These are phyloP conservation scores for Lablab purpureus DNA, from an alignment of 306 rosid species.

Conservation along the genomic window DNA sequence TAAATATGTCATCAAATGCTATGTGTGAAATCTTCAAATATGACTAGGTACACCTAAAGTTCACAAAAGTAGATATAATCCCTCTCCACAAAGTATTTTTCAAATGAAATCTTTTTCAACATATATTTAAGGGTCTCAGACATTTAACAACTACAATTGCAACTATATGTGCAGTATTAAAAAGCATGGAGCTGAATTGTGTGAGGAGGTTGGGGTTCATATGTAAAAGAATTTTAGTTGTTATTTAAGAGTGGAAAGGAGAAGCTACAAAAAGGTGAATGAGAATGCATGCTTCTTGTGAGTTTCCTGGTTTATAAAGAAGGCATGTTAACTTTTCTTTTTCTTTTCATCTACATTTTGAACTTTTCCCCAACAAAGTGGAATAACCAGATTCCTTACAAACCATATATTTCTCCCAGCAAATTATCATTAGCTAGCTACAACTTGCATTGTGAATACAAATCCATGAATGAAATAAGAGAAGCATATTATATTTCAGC, in stretches of 20 bases:
- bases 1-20: too few species aligned
- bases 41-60: too few species aligned
- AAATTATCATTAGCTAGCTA: slow-evolving; percentile 7
- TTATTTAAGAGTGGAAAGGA: background rate
- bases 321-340: slow-evolving; percentile 42
- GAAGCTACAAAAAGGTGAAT: slow-evolving; percentile 39
- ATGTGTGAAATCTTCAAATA: too few species aligned
- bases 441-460: background rate
- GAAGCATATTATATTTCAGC: slow-evolving; percentile 26
- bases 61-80: background rate
- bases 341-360: slow-evolving; percentile 36
- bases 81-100: background rate
- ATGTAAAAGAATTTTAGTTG: slow-evolving; percentile 16
- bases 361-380: slow-evolving; percentile 35
- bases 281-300: slow-evolving; percentile 47
- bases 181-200: slow-evolving; percentile 12
- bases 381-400: slow-evolving; percentile 36
- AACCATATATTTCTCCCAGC: slow-evolving; percentile 16
- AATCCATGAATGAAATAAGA: slow-evolving; percentile 1
- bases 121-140: background rate
- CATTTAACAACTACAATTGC: background rate
- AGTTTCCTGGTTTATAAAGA: slow-evolving; percentile 38
- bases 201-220: slow-evolving; percentile 18
- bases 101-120: background rate
- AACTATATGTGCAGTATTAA: background rate